Evolutionary conservation across 495 filamentous ascomycete genomes (phyloP), one percentile per base, ranked within the genome.

Genomic region (Penicillium pulvis): DNA sequence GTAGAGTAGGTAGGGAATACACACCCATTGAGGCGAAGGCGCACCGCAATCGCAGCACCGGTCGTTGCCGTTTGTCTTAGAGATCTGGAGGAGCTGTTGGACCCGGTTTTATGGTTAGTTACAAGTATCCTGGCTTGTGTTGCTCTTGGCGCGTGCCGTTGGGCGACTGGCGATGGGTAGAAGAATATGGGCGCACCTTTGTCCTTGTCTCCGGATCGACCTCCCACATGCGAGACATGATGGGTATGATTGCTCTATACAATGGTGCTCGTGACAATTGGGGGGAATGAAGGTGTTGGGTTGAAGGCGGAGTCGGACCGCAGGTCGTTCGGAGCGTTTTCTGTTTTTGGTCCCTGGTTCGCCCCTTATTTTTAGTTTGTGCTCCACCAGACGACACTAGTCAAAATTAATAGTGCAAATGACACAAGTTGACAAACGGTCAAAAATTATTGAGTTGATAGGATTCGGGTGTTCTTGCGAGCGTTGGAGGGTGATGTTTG

Each of bases 171-270:
- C n/a, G 20, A 50, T 28, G 6, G 41, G 14, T 10, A 51, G 48
- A 41, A 7, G 23, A n/a, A 14, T 19, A 28, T 14, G 33, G 19
- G 28, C 70, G 51, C 79, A 96, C 92, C 86, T 97, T 97, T 64
- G 85, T 87, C 76, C 90, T 86, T 35, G 92, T 97, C 78, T 97
- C 93, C 19, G 93, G 93, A 76, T 98, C 93, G 60, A 98, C 92
- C 74, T 98, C 93, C 93, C 93, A 98, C 90, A 95, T 93, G 68
- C 83, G 84, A 62, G 77, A 79, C 78, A 80, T 80, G 20, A 43
- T 68, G 62, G 28, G 50, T 51, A 57, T 30, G 6, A 10, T 23
- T 26, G 46, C 36, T 53, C 17, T 63, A 57, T 52, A 52, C 26
- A 52, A 33, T 36, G 51, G 11, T 44, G 23, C 16, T 50, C 3